These are phyloP conservation scores for Agaricus sinodeliciosus DNA, from an alignment of 768 basidiomycete species.

Conservation along the genomic window DNA sequence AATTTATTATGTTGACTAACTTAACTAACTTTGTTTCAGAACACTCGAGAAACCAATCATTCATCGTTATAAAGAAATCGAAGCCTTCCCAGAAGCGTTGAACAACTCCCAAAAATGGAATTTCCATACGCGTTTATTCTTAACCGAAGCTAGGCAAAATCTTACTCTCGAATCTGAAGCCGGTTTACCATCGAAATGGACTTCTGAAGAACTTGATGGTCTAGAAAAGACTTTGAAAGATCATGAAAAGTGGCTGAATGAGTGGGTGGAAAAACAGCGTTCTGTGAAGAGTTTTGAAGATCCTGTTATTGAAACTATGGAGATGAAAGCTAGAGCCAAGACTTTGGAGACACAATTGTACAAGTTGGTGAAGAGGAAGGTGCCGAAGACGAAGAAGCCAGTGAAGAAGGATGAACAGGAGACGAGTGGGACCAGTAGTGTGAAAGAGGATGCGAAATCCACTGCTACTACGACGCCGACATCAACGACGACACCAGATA, in stretches of 20 bases:
- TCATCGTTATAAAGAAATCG: constrained; percentile 84
- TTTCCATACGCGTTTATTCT: constrained; percentile 84
- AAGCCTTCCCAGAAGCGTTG: constrained; percentile 76
- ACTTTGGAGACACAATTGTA: constrained; percentile 70
- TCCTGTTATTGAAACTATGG: constrained; percentile 78
- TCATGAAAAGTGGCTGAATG: constrained; percentile 79
- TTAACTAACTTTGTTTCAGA: constrained; percentile 29
- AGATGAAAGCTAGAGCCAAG: constrained; percentile 82
- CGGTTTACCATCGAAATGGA: constrained; percentile 73
- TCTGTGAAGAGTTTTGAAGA: constrained; percentile 65
- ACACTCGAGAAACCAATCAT: constrained; percentile 75
- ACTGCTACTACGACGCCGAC: constrained; percentile 3
- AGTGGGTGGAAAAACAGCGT: constrained; percentile 80
- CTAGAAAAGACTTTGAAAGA: constrained; percentile 75
- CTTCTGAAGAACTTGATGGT: constrained; percentile 73
- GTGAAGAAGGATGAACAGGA: constrained; percentile 25
- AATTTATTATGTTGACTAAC: neutral
- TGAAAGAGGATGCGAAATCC: constrained; percentile 2
- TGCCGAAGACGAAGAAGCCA: constrained; percentile 55
- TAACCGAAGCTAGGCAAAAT: constrained; percentile 71
- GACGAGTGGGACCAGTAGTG: constrained; percentile 14
- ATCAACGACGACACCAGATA: constrained; percentile 4
- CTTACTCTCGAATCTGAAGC: constrained; percentile 56
- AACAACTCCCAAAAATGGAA: constrained; percentile 84
- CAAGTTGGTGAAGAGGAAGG: constrained; percentile 61